These are phyloP conservation scores for Russula sp. DNA, from an alignment of 768 basidiomycete genomes.

Conservation along the genomic window DNA sequence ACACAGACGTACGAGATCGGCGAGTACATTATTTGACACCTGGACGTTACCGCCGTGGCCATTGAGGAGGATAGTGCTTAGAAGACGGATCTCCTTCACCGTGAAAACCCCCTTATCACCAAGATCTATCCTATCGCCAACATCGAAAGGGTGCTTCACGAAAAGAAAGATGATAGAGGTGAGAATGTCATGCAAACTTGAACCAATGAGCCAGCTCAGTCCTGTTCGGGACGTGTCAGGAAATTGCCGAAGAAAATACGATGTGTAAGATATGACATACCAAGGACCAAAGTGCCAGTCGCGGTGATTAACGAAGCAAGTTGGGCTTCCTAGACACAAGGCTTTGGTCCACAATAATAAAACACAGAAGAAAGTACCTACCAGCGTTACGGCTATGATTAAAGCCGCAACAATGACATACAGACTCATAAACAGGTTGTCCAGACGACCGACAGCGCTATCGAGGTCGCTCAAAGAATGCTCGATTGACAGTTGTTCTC, in stretches of 20 bases:
- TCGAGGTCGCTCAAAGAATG: constrained; percentile 88
- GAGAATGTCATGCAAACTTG: constrained; percentile 74
- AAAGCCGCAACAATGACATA: constrained; percentile 68
- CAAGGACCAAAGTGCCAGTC: constrained; percentile 60
- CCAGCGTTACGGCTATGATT: constrained; percentile 82
- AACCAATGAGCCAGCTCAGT: constrained; percentile 84
- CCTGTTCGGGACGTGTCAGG: constrained; percentile 39
- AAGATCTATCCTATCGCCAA: constrained; percentile 67
- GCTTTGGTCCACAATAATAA: constrained; percentile 9
- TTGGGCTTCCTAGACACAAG: constrained; percentile 57
- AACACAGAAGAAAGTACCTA: constrained; percentile 38
- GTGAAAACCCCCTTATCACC: constrained; percentile 53
- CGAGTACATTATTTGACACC: constrained; percentile 64
- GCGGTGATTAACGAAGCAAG: constrained; percentile 72
- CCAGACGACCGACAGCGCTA: constrained; percentile 81
- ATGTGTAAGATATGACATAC: constrained; percentile 31
- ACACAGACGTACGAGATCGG: constrained; percentile 45
- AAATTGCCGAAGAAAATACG: neutral
- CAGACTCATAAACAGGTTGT: constrained; percentile 82
- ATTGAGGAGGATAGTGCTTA: constrained; percentile 73
- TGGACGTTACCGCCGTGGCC: constrained; percentile 58
- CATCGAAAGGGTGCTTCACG: constrained; percentile 81
- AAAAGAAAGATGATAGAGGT: constrained; percentile 90
- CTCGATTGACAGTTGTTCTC: constrained; percentile 80
- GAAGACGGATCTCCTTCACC: constrained; percentile 83